Evolutionary conservation across 805 yeast species (phyloP).

Genomic region (Ogataea naganishii): DNA sequence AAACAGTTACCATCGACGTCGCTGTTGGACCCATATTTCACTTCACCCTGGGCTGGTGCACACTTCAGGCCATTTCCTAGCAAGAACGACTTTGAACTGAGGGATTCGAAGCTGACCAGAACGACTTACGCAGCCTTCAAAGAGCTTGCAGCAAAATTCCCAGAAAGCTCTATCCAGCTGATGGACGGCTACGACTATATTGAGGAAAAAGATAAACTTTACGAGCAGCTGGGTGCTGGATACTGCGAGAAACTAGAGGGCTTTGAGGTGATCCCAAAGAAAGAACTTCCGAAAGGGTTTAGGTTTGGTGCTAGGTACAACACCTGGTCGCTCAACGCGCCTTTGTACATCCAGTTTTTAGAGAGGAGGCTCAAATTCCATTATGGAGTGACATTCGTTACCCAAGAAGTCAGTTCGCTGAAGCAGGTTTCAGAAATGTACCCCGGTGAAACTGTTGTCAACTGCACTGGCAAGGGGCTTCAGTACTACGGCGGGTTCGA

Average conservation of each 20-base stretch:
- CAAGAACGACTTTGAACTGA: constrained; percentile 26
- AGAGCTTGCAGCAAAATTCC: constrained; percentile 27
- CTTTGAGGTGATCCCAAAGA: constrained; percentile 19
- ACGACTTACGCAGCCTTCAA: constrained; percentile 37
- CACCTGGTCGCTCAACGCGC: constrained; percentile 56
- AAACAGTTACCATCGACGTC: constrained; percentile 28
- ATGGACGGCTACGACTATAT: constrained; percentile 51
- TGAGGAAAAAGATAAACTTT: constrained; percentile 34
- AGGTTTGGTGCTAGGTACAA: constrained; percentile 42
- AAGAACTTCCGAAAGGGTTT: constrained; percentile 28
- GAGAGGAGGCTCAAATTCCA: constrained; percentile 24
- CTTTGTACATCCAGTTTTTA: constrained; percentile 42
- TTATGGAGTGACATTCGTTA: constrained; percentile 27
- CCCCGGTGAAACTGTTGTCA: constrained; percentile 32
- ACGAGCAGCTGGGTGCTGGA: constrained; percentile 27
- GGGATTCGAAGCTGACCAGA: constrained; percentile 41
- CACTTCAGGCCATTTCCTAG: constrained; percentile 65
- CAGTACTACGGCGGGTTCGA: constrained; percentile 48
- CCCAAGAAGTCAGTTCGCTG: constrained; percentile 24
- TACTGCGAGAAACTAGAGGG: constrained; percentile 29
- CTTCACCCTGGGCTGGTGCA: constrained; percentile 78
- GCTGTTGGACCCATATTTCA: constrained; percentile 23
- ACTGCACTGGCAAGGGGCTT: constrained; percentile 54
- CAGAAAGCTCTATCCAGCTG: constrained; percentile 44
- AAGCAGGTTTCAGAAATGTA: constrained; percentile 28